phyloP scores from a whole-genome alignment of 768 basidiomycete species.

The Kwoniella dejecticola region DNA sequence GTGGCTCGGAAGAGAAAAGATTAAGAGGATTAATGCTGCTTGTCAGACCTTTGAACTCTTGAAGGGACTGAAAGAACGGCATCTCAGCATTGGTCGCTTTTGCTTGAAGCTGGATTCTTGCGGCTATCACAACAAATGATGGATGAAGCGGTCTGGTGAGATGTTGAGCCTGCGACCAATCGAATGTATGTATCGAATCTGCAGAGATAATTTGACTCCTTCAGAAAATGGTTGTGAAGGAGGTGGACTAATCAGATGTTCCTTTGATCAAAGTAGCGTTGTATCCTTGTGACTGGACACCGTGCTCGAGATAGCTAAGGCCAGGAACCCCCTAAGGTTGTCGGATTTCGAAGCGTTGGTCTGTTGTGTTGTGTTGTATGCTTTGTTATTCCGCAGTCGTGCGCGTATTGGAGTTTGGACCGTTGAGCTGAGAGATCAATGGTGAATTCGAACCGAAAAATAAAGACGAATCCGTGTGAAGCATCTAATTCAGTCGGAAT shows the following conservation, averaged over 20 bases:
- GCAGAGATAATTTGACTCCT: too few species aligned
- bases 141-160: background rate
- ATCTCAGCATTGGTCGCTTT: background rate
- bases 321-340: too few species aligned
- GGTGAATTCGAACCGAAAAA: background rate
- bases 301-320: background rate
- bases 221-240: too few species aligned
- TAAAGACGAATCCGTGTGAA: background rate
- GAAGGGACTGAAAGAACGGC: conserved; percentile 33
- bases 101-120: background rate
- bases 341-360: background rate
- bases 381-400: conserved; percentile 1
- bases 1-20: conserved; percentile 23
- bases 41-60: conserved; percentile 27
- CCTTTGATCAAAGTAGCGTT: background rate
- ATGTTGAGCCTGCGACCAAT: too few species aligned
- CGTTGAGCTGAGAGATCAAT: background rate
- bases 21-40: conserved; percentile 36
- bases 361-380: background rate
- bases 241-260: too few species aligned
- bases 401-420: conserved; percentile 1
- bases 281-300: background rate
- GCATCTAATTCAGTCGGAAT: background rate
- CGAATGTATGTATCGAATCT: too few species aligned
- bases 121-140: background rate